Evolutionary conservation across 208 protist species (phyloP), one percentile per base, ranked within the genome.

Genomic region (Acanthamoeba castellanii): DNA sequence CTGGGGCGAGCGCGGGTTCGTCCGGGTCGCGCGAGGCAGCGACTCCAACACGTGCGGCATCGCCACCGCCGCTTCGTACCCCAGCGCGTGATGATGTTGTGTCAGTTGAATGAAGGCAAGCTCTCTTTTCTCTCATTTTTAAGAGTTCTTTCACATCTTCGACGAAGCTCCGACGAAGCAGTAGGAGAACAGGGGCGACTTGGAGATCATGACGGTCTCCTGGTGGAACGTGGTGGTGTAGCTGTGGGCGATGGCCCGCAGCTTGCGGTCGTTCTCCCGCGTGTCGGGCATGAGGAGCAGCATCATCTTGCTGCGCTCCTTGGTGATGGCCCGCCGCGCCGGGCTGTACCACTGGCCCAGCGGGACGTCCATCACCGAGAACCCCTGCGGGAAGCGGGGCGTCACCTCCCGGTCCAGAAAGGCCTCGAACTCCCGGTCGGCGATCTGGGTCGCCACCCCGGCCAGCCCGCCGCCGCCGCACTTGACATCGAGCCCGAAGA

Each of bases 11-110:
- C 7, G 0, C 57, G 82, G 82, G 11, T 90, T 66, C 82, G 34
- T 90, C 42, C 27, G 45, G 50, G 66, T 90, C n/a, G 3, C 85
- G 16, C 30, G 64, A 5, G 50, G 70, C 85, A 64, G 32, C 25
- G 45, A 66, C 85, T 47, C 45, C 45, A 91, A 91, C 89, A 93
- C 78, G 30, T 93, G 89, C 32, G 89, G 89, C 57, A 93, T 93
- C 32, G 91, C 91, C 91, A 84, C 90, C 34, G 11, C 61, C 45
- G 90, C 90, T 42, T 74, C 52, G 16, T 94, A 94, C 72, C 90
- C 90, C 57, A 90, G 32, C 57, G 82, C 57, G 18, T 90, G 66
- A 90, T 16, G 37, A 3, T 3, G 37, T 42, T 1, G 1, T 1
- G 37, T 1, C 37, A 3, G 13, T 2, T 47, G 45, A 47, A 47